phyloP scores from a whole-genome alignment of 2,329 filamentous ascomycete species.

The Beauveria medogensis region DNA sequence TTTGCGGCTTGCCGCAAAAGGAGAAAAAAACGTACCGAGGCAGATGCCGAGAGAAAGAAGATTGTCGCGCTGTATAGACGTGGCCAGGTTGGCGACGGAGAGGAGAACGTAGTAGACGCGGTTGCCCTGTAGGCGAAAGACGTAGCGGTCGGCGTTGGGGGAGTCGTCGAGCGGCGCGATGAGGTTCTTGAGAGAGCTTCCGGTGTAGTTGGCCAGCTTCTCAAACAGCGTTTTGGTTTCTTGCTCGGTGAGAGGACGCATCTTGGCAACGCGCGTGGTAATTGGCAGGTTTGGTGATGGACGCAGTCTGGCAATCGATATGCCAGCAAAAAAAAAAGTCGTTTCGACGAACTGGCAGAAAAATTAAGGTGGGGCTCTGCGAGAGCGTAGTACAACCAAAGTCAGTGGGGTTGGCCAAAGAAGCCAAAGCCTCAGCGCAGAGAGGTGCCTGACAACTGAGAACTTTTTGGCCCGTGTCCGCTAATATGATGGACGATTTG shows the following conservation, averaged over 20 bases:
- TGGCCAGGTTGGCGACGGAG: constrained; percentile 84
- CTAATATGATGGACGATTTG: neutral
- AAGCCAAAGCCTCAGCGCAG: neutral
- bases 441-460: neutral
- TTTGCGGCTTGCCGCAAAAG: neutral
- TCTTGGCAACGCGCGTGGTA: constrained; percentile 31
- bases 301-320: neutral
- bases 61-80: constrained; percentile 71
- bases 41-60: constrained; percentile 85
- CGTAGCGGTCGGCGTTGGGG: constrained; percentile 65
- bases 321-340: neutral
- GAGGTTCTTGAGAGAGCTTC: constrained; percentile 75
- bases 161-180: constrained; percentile 65
- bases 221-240: constrained; percentile 78
- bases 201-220: constrained; percentile 91
- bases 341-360: neutral
- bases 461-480: neutral
- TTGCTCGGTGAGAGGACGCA: constrained; percentile 74
- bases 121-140: constrained; percentile 75
- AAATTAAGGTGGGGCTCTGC: neutral
- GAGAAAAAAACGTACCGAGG: constrained; percentile 40
- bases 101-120: constrained; percentile 90
- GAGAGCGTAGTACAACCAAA: neutral
- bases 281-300: neutral
- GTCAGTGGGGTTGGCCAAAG: neutral